Conservation (phyloP, 2,329 filamentous ascomycete genomes). For the Paradendryphiella salina region DNA sequence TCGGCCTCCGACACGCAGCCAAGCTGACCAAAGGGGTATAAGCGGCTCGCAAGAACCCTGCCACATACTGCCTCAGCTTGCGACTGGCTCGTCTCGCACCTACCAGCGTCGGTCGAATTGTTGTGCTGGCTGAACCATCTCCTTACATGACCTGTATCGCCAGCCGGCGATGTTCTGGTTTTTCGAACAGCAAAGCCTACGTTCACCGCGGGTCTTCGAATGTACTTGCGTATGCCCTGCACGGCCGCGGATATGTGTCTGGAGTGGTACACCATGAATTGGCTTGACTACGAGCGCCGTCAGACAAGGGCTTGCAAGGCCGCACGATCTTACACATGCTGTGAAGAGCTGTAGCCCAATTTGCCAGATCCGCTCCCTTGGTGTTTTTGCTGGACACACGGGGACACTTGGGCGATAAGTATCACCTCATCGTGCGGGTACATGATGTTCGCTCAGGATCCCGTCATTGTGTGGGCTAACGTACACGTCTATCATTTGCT, state of each 20-base stretch:
- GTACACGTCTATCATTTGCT: neutral
- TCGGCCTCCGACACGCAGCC: constrained; percentile 9
- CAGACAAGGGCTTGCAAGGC: neutral
- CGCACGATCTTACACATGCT: neutral
- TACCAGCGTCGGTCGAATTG: neutral
- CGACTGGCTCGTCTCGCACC: neutral
- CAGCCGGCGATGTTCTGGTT: neutral
- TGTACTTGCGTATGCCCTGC: neutral
- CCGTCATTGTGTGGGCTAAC: constrained; percentile 5
- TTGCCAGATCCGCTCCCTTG: neutral
- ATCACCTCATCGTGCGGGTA: neutral
- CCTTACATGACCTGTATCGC: neutral
- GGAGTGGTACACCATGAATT: neutral
- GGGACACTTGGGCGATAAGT: neutral
- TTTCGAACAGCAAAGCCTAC: neutral
- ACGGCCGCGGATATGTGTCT: constrained; percentile 10
- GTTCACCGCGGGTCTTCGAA: neutral
- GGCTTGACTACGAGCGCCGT: neutral
- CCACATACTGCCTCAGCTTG: constrained; percentile 14
- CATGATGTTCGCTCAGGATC: neutral
- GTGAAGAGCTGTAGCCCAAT: no score
- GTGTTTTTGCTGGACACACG: neutral
- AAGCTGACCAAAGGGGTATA: neutral
- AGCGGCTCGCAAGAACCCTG: constrained; percentile 13
- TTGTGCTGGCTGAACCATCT: neutral